Percentiles rank a stretch among this genome's conserved stretches.
These are phyloP conservation scores for Plasmodium vivax DNA, from an alignment of 169 alveolate genomes.

Conservation along the genomic window DNA sequence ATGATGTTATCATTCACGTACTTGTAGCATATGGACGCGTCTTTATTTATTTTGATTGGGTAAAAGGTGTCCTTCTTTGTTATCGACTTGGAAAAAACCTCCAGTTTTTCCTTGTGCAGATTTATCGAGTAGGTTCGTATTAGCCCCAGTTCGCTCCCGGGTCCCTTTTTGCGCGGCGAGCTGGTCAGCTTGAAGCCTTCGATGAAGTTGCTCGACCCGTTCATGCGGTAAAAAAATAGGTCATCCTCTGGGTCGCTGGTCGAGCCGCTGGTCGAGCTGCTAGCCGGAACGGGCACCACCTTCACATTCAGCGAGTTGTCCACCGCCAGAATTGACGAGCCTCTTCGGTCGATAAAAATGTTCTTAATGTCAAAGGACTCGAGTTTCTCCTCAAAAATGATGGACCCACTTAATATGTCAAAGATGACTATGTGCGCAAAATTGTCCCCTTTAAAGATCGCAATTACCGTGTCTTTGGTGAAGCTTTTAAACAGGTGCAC, in stretches of 20 bases:
- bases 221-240: conserved; percentile 40
- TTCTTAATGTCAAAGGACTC: conserved; percentile 36
- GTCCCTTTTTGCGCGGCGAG: neutral
- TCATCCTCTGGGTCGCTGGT: neutral
- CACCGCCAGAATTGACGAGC: conserved; percentile 7
- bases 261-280: neutral
- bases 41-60: conserved; percentile 69
- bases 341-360: conserved; percentile 15
- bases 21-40: conserved; percentile 72
- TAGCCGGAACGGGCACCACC: neutral
- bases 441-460: conserved; percentile 24
- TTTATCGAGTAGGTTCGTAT: conserved; percentile 50
- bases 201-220: conserved; percentile 3
- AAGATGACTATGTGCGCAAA: conserved; percentile 34
- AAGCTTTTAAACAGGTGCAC: conserved; percentile 42
- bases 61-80: conserved; percentile 64
- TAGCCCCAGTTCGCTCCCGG: neutral
- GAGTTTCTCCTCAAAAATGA: conserved; percentile 54
- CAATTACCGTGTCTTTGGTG: conserved; percentile 46
- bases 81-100: conserved; percentile 33
- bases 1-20: conserved; percentile 64
- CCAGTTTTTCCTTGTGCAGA: conserved; percentile 28
- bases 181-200: conserved; percentile 35
- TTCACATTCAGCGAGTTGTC: conserved; percentile 31
- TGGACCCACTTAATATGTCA: conserved; percentile 48